Percentiles rank a stretch among this genome's conserved stretches.
Evolutionary conservation across 495 filamentous ascomycete genomes (phyloP).

Genomic region (Aspergillus cavernicola): DNA sequence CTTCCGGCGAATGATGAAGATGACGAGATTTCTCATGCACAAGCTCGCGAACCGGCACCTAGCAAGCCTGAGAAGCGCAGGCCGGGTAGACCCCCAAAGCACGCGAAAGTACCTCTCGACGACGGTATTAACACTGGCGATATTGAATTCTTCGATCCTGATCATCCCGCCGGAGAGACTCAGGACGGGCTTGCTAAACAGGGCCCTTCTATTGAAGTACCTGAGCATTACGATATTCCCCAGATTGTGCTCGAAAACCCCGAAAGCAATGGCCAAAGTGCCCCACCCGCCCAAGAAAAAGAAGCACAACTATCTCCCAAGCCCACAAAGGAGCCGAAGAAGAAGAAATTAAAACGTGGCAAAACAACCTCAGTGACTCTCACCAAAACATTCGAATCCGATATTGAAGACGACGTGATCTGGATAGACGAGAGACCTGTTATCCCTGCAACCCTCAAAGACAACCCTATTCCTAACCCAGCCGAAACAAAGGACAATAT

Average conservation of each 20-base stretch:
- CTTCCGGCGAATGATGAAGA: conserved; percentile 27
- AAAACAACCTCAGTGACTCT: conserved; percentile 34
- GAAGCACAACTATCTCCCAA: neutral
- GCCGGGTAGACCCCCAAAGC: conserved; percentile 24
- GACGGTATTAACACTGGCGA: neutral
- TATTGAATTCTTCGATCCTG: neutral
- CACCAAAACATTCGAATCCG: conserved; percentile 25
- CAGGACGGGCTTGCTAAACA: neutral
- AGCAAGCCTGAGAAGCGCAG: conserved; percentile 20
- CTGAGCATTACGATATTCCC: neutral
- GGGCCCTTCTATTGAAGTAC: neutral
- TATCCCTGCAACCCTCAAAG: neutral
- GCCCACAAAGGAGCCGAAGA: conserved; percentile 27
- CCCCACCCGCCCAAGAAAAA: neutral
- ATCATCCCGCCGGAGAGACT: neutral
- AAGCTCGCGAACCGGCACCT: neutral
- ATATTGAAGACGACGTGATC: conserved; percentile 33
- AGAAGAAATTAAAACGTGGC: conserved; percentile 38
- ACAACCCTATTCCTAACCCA: neutral
- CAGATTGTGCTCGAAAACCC: neutral
- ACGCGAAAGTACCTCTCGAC: conserved; percentile 6
- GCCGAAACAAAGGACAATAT: neutral
- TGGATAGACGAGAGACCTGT: conserved; percentile 35
- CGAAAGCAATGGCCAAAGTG: neutral
- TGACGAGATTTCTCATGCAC: conserved; percentile 28